Evolutionary conservation across 768 basidiomycete species (phyloP).

Genomic region (Naganishia friedmannii): DNA sequence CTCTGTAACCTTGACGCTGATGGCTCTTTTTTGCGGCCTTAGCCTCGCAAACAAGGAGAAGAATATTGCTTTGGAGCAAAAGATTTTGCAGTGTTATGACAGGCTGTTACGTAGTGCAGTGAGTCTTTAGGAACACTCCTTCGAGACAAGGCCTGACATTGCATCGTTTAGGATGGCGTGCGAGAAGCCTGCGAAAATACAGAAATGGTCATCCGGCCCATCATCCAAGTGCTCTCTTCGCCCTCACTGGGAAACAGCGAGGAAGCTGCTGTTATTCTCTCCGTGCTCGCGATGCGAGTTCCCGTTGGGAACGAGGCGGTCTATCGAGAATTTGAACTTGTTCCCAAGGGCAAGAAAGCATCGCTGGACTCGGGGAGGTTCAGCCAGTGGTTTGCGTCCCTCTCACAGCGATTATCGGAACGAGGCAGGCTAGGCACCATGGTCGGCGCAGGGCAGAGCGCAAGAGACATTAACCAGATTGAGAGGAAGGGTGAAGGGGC

Average conservation of each 20-base stretch:
- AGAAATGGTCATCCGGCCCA: slow-evolving; percentile 21
- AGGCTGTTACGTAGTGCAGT: slow-evolving; percentile 16
- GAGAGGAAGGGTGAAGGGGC: slow-evolving; percentile 42
- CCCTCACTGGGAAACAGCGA: slow-evolving; percentile 16
- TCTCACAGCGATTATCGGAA: slow-evolving; percentile 72
- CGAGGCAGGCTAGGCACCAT: slow-evolving; percentile 91
- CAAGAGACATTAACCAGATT: slow-evolving; percentile 46
- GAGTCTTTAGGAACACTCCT: neutral
- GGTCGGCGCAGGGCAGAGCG: slow-evolving; percentile 89
- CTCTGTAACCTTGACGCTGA: neutral
- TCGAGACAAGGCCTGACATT: neutral
- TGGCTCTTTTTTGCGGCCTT: neutral
- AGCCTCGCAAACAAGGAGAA: slow-evolving; percentile 12
- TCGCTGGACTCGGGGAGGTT: slow-evolving; percentile 59
- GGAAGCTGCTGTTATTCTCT: slow-evolving; percentile 12
- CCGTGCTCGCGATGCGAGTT: slow-evolving; percentile 16
- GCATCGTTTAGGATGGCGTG: slow-evolving; percentile 8
- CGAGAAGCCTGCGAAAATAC: slow-evolving; percentile 19
- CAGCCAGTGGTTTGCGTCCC: slow-evolving; percentile 82
- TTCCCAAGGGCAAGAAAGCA: slow-evolving; percentile 51
- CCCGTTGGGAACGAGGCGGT: slow-evolving; percentile 15
- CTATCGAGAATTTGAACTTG: slow-evolving; percentile 11
- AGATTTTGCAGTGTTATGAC: slow-evolving; percentile 20
- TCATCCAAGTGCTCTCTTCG: slow-evolving; percentile 11
- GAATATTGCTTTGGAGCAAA: slow-evolving; percentile 19